Base-by-base conservation (phyloP, 129 eudicot genomes). In the Artemisia annua region DNA sequence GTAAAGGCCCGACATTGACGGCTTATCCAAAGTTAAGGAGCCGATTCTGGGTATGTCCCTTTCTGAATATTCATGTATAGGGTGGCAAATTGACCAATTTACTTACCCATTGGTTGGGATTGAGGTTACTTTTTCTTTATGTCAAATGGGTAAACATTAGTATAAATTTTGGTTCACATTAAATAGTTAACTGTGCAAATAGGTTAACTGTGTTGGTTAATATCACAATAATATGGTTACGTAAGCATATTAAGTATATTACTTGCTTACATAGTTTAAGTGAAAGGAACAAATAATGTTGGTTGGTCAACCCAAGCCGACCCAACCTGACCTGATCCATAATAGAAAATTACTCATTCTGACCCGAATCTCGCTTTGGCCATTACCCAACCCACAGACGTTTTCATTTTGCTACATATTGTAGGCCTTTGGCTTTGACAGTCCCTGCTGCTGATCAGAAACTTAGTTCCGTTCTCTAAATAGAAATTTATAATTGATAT, bases 21-120 rank as follows among this genome's bases (percentile, higher is more conserved):
- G 91, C 99, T 66, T 87, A 83, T 80, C 99, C 99, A 22, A 94
- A 86, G 84, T 81, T 94, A 65, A 85, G 83, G 71, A 94, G 99
- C 87, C 82, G 97, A 80, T 94, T 90, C 75, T 94, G 99, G 99
- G 99, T 90, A 88, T 72, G 78, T 81, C 49, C 28, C 35, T 64
- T 71, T 68, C 43, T n/a, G 18, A 64, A 69, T 55, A 30, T 63
- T 24, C 65, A 69, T 62, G 56, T 75, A 9, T 71, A 56, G 53
- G 52, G 39, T 71, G 66, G 54, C 56, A 43, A 7, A 17, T 46
- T 71, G 48, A 71, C 43, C 26, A 19, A 3, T 60, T 12, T 43
- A 20, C 67, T 20, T 43, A 17, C 15, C 62, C 19, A 26, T 60
- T 32, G 17, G 30, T 14, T 55, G 17, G 13, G 16, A 28, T 51